Percentiles rank a stretch among this genome's conserved stretches.
These are phyloP conservation scores for Russula foetens DNA, from an alignment of 768 basidiomycete genomes.

Conservation along the genomic window DNA sequence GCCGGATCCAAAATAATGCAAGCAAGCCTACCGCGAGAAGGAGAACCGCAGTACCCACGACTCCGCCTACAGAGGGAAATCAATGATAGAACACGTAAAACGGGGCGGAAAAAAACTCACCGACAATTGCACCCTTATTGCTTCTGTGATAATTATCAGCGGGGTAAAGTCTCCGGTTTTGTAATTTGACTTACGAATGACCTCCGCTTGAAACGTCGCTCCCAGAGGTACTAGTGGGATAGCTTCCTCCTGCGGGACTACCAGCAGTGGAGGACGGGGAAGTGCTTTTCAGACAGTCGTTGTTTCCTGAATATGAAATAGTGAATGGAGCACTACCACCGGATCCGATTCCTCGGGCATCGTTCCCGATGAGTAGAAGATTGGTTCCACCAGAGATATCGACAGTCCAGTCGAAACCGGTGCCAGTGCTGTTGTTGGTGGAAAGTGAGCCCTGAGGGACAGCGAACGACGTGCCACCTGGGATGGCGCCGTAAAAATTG, in stretches of 20 bases:
- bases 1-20: conserved; percentile 42
- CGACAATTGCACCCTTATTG: conserved; percentile 13
- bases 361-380: conserved; percentile 59
- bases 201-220: conserved; percentile 28
- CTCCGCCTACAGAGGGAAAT: conserved; percentile 42
- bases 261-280: conserved; percentile 78
- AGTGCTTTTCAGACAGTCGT: conserved; percentile 45
- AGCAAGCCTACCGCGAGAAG: conserved; percentile 36
- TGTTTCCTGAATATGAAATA: conserved; percentile 44
- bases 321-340: conserved; percentile 56
- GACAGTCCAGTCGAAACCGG: conserved; percentile 65
- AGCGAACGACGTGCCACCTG: conserved; percentile 67
- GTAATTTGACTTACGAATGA: conserved; percentile 7
- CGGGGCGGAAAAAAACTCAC: background rate
- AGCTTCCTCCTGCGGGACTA: conserved; percentile 63
- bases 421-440: conserved; percentile 34
- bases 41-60: conserved; percentile 48
- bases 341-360: conserved; percentile 54
- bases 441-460: conserved; percentile 48
- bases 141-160: background rate
- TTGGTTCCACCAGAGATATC: conserved; percentile 57
- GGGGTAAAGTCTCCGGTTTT: background rate
- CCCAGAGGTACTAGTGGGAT: conserved; percentile 45
- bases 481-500: conserved; percentile 66
- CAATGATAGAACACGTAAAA: background rate